Evolutionary conservation across 306 rosid species (phyloP), one percentile per base, ranked within the genome.

Genomic region (Prunus mume): DNA sequence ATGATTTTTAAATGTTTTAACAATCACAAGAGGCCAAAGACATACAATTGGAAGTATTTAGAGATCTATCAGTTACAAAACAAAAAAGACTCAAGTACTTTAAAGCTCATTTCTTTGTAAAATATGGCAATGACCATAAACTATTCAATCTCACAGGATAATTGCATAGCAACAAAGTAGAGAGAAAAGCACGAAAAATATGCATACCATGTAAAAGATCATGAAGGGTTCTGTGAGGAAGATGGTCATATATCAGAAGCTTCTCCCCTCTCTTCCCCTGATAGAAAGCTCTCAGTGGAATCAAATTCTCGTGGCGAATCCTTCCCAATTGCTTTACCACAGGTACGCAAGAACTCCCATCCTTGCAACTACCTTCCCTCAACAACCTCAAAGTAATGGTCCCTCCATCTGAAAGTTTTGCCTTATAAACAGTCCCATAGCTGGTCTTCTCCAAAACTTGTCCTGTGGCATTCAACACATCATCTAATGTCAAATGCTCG

Each of bases 211-310:
- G 92, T 72, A 96, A 84, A 71, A 88, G 91, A 79, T 96, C 98
- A 87, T 96, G 73, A 73, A 96, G 95, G 41, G 82, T 82, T 86
- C 88, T 82, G 32, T 87, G 93, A 75, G 93, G 90, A 34, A 89
- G 85, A 83, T 88, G 87, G 41, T 96, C 99, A 84, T 88, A 89
- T 57, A 96, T 96, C 73, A 96, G 97, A 56, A 96, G 92, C 89
- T 92, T 96, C 86, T 92, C 99, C 75, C 99, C 99, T 89, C 98
- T 81, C 84, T 89, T 92, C 25, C 99, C 98, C 63, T 92, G 96
- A 81, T 96, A 96, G 85, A 96, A 96, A 79, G 98, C 99, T 75
- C 96, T 92, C 86, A 96, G 69, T 22, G 98, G 98, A 82, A 96
- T 87, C 96, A 96, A 86, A 80, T 92, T 96, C 87, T 96, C 99